phyloP scores from a whole-genome alignment of 2,329 filamentous ascomycete genomes.

The Lachnellula occidentalis region DNA sequence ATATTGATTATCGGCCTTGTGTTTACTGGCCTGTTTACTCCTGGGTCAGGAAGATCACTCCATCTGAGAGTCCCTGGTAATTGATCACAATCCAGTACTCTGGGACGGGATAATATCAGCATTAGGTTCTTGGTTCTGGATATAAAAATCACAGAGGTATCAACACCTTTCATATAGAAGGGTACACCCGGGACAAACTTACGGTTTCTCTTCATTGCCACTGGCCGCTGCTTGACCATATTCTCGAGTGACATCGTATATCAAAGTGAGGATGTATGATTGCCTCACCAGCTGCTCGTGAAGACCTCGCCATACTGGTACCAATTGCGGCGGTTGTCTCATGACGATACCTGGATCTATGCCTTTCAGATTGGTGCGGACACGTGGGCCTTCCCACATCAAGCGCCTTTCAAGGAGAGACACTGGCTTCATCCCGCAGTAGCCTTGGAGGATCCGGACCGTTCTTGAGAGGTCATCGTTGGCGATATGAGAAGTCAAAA shows the following conservation, averaged over 20 bases:
- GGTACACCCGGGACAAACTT: conserved; percentile 1
- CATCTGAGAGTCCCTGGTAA: conserved; percentile 47
- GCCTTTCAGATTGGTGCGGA: conserved; percentile 24
- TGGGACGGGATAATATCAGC: conserved; percentile 4
- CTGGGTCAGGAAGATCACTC: conserved; percentile 56
- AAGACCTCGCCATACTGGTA: conserved; percentile 44
- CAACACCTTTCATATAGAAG: not conserved
- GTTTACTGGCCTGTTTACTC: conserved; percentile 23
- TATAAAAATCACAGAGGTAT: not conserved
- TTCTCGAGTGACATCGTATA: conserved; percentile 48
- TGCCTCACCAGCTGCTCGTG: conserved; percentile 50
- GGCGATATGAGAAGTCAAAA: conserved; percentile 49
- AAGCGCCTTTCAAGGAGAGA: conserved; percentile 46
- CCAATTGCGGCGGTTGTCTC: conserved; percentile 17
- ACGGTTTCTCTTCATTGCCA: conserved; percentile 8
- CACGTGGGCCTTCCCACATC: conserved; percentile 45
- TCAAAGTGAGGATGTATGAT: conserved; percentile 51
- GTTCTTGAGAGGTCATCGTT: conserved; percentile 45
- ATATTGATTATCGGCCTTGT: conserved; percentile 26
- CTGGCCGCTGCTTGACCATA: conserved; percentile 34
- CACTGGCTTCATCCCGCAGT: conserved; percentile 51
- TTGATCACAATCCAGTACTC: conserved; percentile 35
- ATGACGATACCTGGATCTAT: conserved; percentile 19
- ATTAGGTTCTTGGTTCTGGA: not conserved
- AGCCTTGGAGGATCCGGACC: conserved; percentile 49